Base-by-base conservation (phyloP, 768 basidiomycete species). In the Boletellus emodensis region DNA sequence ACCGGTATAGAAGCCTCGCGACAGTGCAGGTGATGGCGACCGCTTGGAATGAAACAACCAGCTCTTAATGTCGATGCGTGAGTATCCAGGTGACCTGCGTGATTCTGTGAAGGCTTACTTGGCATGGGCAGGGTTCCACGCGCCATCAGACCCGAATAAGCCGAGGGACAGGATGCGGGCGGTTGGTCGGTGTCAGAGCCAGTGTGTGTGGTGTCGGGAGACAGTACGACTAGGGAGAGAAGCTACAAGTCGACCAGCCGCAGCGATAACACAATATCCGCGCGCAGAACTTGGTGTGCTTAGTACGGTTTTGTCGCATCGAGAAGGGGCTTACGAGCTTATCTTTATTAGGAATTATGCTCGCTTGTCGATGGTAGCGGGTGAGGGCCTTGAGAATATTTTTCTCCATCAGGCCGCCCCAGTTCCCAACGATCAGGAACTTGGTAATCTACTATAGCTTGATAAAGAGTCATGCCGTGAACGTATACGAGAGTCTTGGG, bases 1-100 rank as follows among this genome's bases (percentile, higher is more conserved):
- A 56, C 22, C 51, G 41, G 40, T 52, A 49, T 11, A 41, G 17
- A 9, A 56, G 40, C 24, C 55, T 39, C 10, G 36, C 15, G 18
- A 44, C 7, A 15, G 51, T 56, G 24, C 30, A 38, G 17, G 18
- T 13, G 12, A 53, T 45, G 33, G 48, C 54, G 8, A n/a, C 32
- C n/a, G 17, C 41, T 24, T 42, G 41, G n/a, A 26, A 30, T 6
- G 41, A 30, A 18, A 42, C 41, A 10, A 42, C 41, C 30, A 42
- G 9, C 17, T 12, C 41, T 42, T 32, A 13, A 32, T 32, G 28
- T 17, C 3, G 5, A 42, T 42, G 6, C 11, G n/a, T 42, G 28
- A 42, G 41, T 6, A 8, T 18, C 39, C 41, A 30, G 8, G 28
- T 42, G 28, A 42, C 8, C 10, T 41, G 26, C 5, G 15, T 14